A percentile compares a stretch with the other conserved stretches of the same genome.
Conservation (phyloP, 805 yeast species). For the Ogataea populi-albae region DNA sequence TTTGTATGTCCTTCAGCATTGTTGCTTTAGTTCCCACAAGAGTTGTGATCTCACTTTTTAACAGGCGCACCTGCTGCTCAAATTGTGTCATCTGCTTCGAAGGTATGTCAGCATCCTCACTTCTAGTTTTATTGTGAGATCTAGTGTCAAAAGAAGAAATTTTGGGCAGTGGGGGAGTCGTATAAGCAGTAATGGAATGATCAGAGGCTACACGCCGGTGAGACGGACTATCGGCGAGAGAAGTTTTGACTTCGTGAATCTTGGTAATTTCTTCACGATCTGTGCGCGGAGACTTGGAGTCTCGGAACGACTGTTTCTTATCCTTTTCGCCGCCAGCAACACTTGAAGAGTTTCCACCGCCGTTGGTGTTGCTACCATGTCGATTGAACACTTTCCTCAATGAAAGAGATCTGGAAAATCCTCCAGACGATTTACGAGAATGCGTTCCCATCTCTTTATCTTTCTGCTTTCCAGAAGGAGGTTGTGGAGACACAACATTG, state of each 20-base stretch:
- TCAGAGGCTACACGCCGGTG: constrained; percentile 29
- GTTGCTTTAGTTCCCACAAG: constrained; percentile 40
- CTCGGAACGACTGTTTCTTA: constrained; percentile 15
- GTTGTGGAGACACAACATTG: not conserved
- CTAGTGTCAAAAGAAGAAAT: constrained; percentile 35
- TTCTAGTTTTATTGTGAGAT: constrained; percentile 44
- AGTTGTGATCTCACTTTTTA: constrained; percentile 40
- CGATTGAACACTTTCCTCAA: constrained; percentile 24
- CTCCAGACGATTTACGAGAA: constrained; percentile 20
- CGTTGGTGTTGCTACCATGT: constrained; percentile 27
- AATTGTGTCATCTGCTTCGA: constrained; percentile 28
- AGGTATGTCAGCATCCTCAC: constrained; percentile 27
- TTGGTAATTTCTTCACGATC: constrained; percentile 12
- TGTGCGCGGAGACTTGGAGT: constrained; percentile 13
- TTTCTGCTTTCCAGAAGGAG: constrained; percentile 6
- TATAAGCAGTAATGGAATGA: constrained; percentile 33
- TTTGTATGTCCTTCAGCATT: constrained; percentile 49
- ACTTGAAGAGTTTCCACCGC: too few species aligned
- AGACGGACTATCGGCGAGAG: constrained; percentile 1
- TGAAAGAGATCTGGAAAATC: constrained; percentile 24
- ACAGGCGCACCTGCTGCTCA: constrained; percentile 39
- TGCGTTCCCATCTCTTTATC: constrained; percentile 18
- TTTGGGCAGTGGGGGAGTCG: constrained; percentile 45
- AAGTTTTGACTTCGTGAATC: constrained; percentile 5
- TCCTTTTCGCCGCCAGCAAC: constrained; percentile 12